Evolutionary conservation across 352 stramenopile genomes (phyloP).

Genomic region (Pythium apleroticum): DNA sequence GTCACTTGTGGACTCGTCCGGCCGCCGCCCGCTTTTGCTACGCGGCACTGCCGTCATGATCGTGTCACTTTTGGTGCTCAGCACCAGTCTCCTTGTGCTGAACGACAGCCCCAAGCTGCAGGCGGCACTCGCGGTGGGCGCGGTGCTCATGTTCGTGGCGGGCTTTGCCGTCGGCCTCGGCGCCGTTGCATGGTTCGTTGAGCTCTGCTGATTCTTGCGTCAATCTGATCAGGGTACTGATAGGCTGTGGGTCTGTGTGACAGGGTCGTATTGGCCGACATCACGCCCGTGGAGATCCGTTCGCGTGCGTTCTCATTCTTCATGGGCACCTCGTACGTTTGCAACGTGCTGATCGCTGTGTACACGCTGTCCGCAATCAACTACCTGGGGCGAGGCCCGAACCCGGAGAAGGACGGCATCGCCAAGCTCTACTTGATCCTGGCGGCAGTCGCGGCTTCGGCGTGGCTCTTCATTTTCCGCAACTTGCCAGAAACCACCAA

Average conservation of each 20-base stretch:
- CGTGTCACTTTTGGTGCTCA: conserved; percentile 60
- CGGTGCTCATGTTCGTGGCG: conserved; percentile 77
- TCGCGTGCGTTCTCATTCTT: conserved; percentile 83
- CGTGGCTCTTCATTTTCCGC: conserved; percentile 48
- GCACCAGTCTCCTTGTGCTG: conserved; percentile 61
- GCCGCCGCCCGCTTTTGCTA: conserved; percentile 72
- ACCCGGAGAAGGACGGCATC: conserved; percentile 82
- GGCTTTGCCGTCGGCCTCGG: conserved; percentile 86
- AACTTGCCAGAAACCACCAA: conserved; percentile 68
- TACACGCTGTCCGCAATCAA: conserved; percentile 80
- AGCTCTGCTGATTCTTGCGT: too few relatives aligned
- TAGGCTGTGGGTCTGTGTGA: conserved; percentile 7
- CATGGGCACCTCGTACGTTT: conserved; percentile 84
- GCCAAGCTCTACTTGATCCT: conserved; percentile 86
- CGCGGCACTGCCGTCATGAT: conserved; percentile 77
- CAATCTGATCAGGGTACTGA: too few relatives aligned
- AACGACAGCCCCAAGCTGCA: conserved; percentile 49
- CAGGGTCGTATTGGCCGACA: conserved; percentile 86
- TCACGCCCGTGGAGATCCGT: conserved; percentile 86
- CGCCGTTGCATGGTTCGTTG: conserved; percentile 69
- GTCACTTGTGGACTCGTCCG: conserved; percentile 71
- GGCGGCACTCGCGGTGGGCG: conserved; percentile 66
- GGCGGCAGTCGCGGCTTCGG: conserved; percentile 39
- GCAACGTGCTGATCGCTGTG: conserved; percentile 80
- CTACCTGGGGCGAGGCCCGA: conserved; percentile 55